Evolutionary conservation across 176 grass and related monocot genomes (phyloP), one percentile per base, ranked within the genome.

Genomic region (Avena sativa): DNA sequence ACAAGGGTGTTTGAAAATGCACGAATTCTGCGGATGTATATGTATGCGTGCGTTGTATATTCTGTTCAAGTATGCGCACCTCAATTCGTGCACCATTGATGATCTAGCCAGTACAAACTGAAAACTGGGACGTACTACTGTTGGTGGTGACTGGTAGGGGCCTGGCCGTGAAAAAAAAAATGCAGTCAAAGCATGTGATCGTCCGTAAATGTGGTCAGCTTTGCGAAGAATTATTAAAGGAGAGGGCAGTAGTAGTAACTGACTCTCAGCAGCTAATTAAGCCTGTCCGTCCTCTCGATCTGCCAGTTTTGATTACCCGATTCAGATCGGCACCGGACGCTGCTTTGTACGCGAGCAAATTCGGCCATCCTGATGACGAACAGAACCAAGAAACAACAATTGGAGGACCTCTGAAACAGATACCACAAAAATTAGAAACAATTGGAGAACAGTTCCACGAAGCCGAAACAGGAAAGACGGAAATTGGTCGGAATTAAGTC

Each of bases 161-260:
- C 52, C 83, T 21, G 47, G 82, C 30, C 58, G 66, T 65, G 63
- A 78, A 30, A 21, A 46, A 83, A 63, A 30, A 30, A 46, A 83
- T 47, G 69, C n/a, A 56, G 80, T 72, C 55, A 64, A 83, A 64
- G 64, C 84, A 87, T 79, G 56, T 79, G 84, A 87, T 79, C 74
- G 49, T 79, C 47, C 20, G 53, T 79, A 83, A 71, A 83, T 83
- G 72, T 43, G 32, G 56, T 44, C 84, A 55, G 52, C 19, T 0
- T 49, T 21, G 44, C 19, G 14, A 51, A 9, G 43, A 20, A 43
- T 7, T 7, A 43, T 43, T 43, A 43, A 43, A 19, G 5, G 46
- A 16, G 58, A 52, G 16, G 16, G 5, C 32, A 34, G 32, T 43
- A 43, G 5, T 62, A 28, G 23, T 12, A 56, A 40, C 67, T 62